Percentiles rank a stretch among this genome's conserved stretches.
Conservation (phyloP, 2,329 filamentous ascomycete genomes). For the Chaetomiaceae sp. region DNA sequence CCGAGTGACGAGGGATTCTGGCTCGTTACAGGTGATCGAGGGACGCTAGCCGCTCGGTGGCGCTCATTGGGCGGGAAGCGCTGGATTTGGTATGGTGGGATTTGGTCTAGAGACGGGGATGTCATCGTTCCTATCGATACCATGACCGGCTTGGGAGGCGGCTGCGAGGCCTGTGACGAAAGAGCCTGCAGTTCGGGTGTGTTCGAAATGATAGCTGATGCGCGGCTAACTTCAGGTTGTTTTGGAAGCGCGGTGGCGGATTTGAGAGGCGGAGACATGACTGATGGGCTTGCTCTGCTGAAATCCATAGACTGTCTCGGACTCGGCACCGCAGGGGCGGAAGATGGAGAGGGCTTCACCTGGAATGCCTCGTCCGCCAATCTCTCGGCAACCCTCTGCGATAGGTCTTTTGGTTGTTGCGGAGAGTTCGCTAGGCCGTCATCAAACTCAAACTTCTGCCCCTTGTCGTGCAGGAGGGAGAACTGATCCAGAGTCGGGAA, state of each 20-base stretch:
- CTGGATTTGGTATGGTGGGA: slow-evolving; percentile 36
- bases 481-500: slow-evolving; percentile 95
- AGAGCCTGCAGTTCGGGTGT: slow-evolving; percentile 59
- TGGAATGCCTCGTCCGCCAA: slow-evolving; percentile 83
- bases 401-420: slow-evolving; percentile 52
- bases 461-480: slow-evolving; percentile 78
- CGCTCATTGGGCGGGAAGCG: slow-evolving; percentile 41
- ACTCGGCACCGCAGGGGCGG: slow-evolving; percentile 28
- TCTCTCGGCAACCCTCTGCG: slow-evolving; percentile 66
- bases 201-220: slow-evolving; percentile 60
- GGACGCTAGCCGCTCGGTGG: slow-evolving; percentile 38
- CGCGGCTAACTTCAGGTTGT: slow-evolving; percentile 50
- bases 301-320: slow-evolving; percentile 31
- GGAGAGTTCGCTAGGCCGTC: slow-evolving; percentile 43
- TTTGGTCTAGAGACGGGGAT: slow-evolving; percentile 49
- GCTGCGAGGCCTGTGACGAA: slow-evolving; percentile 41
- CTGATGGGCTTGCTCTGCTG: slow-evolving; percentile 30
- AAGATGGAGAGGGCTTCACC: slow-evolving; percentile 33
- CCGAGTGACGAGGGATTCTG: slow-evolving; percentile 25
- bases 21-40: slow-evolving; percentile 32
- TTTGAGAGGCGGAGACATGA: slow-evolving; percentile 37
- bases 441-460: slow-evolving; percentile 80
- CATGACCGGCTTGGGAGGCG: slow-evolving; percentile 34
- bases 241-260: slow-evolving; percentile 40
- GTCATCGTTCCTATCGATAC: slow-evolving; percentile 77